phyloP scores from a whole-genome alignment of 2,329 filamentous ascomycete species.

The Penicillium sp. region DNA sequence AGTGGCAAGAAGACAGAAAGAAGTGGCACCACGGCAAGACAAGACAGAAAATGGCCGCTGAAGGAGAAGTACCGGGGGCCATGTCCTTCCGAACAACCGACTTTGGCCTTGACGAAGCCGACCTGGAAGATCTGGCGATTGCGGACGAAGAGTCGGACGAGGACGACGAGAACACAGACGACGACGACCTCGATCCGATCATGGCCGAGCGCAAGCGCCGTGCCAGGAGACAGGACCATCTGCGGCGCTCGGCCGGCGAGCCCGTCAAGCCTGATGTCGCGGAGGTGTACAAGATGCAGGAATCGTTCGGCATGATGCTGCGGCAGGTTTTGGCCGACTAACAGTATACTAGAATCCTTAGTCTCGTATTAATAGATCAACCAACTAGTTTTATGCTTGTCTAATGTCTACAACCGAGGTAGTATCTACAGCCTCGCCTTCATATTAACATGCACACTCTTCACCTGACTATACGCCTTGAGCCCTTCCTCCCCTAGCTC shows the following conservation, averaged over 20 bases:
- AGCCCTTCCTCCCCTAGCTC: conserved; percentile 43
- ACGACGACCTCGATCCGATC: conserved; percentile 82
- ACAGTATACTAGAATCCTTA: background rate
- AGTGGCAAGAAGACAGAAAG: conserved; percentile 93
- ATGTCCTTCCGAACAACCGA: conserved; percentile 69
- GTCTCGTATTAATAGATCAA: background rate
- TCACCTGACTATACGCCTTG: conserved; percentile 37
- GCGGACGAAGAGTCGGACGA: conserved; percentile 67
- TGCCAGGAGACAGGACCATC: conserved; percentile 70
- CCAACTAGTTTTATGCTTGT: background rate
- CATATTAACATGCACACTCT: conserved; percentile 42
- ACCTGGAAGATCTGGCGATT: conserved; percentile 80
- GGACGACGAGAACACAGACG: conserved; percentile 62
- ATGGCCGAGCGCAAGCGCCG: conserved; percentile 76
- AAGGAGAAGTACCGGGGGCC: conserved; percentile 57
- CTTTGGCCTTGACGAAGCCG: conserved; percentile 79
- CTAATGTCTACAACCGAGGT: no score
- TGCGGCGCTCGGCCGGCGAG: conserved; percentile 77
- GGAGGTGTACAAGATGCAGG: conserved; percentile 75
- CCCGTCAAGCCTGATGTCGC: conserved; percentile 73
- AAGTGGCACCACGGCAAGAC: conserved; percentile 99
- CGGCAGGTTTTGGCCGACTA: conserved; percentile 73
- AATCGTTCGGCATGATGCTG: conserved; percentile 77
- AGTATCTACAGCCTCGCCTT: conserved; percentile 26
- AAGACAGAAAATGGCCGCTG: conserved; percentile 95